Base-by-base conservation (phyloP, 768 basidiomycete species). In the Russula sp. region DNA sequence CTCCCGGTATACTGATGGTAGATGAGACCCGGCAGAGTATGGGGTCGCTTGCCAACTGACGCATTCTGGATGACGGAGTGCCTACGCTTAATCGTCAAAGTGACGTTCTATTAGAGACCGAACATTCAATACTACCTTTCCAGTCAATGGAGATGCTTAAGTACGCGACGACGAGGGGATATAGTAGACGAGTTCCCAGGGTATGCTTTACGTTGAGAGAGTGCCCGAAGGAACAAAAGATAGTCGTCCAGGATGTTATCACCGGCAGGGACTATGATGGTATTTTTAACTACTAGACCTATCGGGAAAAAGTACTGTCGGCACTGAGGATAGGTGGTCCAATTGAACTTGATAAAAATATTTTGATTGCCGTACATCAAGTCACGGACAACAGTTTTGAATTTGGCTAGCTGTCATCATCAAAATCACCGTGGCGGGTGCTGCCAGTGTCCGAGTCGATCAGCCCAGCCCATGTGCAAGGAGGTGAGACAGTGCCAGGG, bases 81-180 rank as follows among this genome's bases (percentile, higher is more conserved):
- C 52, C 63, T 60, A 44, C 8, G 22, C 13, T 40, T 7, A 20
- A 20, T 38, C n/a, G 13, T 42, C 20, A 34, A 0, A 44, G 44
- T 26, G 10, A 53, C 7, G n/a, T 34, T 16, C 14, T 30, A 30
- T 26, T 58, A 20, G 14, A 22, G 34, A 30, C 16, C 8, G 30
- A 20, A 40, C 1, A 24, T 26, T 16, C 3, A 34, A 24, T 64
- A 60, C n/a, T n/a, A n/a, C 63, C 63, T 18, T 60, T 64, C 63
- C 11, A 64, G 18, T 14, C 52, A 46, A 24, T 50, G 53, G 30
- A 65, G 40, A 48, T 52, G 38, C 32, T 18, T 57, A 4, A 61
- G 30, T 16, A 55, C 22, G 6, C 34, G 44, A 16, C 48, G 22
- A 32, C 40, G 64, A 36, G 22, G 53, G 24, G 24, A 42, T 16